Evolutionary conservation across 805 yeast genomes (phyloP).

Genomic region (Wickerhamiella dianesei): DNA sequence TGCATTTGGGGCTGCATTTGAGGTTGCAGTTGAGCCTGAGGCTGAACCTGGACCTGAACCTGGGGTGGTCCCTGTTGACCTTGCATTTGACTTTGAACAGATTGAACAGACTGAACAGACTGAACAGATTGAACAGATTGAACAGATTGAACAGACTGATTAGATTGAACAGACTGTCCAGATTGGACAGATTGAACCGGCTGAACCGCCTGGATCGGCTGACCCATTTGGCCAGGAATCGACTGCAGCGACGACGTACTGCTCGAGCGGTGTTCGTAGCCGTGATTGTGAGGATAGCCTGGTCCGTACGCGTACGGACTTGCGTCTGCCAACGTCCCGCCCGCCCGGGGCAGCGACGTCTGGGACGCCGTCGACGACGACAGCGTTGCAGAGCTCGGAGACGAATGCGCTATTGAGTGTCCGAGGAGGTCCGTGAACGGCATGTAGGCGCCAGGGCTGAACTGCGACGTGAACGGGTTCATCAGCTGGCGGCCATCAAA

Average conservation of each 20-base stretch:
- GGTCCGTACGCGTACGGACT: background rate
- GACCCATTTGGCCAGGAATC: no score
- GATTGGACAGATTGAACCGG: no score
- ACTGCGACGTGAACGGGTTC: conserved; percentile 1
- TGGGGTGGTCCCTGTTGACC: no score
- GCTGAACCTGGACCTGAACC: no score
- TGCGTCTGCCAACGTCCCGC: background rate
- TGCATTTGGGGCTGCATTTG: no score
- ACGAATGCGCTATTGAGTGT: background rate
- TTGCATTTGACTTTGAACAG: no score
- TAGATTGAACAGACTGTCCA: no score
- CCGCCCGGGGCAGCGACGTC: background rate
- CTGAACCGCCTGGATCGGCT: no score
- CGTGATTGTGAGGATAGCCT: background rate
- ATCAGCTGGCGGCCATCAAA: background rate
- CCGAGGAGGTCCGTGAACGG: background rate
- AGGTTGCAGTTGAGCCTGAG: no score
- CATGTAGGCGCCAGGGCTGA: background rate
- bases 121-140: no score
- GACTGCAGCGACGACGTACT: background rate
- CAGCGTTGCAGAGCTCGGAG: background rate
- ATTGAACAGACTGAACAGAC: no score
- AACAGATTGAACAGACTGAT: no score
- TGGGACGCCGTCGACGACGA: background rate
- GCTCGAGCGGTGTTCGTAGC: background rate